Conservation (phyloP, 2,329 filamentous ascomycete species). For the Talaromyces sp. region DNA sequence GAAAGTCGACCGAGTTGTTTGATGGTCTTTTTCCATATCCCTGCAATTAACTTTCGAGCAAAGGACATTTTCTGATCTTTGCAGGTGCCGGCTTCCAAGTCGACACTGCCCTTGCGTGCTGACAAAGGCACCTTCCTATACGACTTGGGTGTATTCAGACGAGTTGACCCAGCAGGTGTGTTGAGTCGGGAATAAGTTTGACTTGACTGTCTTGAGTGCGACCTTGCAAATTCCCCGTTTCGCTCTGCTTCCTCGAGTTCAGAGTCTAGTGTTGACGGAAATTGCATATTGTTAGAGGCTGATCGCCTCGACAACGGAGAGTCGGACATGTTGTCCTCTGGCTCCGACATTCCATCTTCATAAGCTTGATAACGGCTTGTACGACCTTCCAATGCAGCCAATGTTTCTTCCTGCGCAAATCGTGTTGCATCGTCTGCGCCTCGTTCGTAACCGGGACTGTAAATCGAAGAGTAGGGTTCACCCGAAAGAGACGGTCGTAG, state of each 20-base stretch:
- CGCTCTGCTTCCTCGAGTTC: conserved; percentile 15
- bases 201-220: neutral
- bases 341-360: conserved; percentile 26
- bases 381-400: conserved; percentile 35
- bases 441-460: conserved; percentile 23
- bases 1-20: conserved; percentile 32
- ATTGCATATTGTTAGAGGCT: neutral
- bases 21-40: conserved; percentile 36
- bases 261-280: conserved; percentile 7
- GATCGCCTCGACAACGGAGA: conserved; percentile 6
- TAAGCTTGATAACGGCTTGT: conserved; percentile 27
- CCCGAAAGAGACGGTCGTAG: neutral
- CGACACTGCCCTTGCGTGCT: neutral
- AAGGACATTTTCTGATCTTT: conserved; percentile 25
- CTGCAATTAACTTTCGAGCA: conserved; percentile 33
- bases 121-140: neutral
- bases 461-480: conserved; percentile 9
- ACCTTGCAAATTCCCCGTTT: neutral
- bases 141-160: conserved; percentile 8
- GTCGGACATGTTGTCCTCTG: conserved; percentile 9
- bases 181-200: neutral
- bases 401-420: conserved; percentile 36
- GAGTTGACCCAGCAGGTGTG: conserved; percentile 10
- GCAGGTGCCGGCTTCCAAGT: conserved; percentile 7
- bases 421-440: neutral